Percentiles rank a stretch among this genome's conserved stretches.
phyloP scores from a whole-genome alignment of 2,329 filamentous ascomycete species.

The Aureobasidium vineae region DNA sequence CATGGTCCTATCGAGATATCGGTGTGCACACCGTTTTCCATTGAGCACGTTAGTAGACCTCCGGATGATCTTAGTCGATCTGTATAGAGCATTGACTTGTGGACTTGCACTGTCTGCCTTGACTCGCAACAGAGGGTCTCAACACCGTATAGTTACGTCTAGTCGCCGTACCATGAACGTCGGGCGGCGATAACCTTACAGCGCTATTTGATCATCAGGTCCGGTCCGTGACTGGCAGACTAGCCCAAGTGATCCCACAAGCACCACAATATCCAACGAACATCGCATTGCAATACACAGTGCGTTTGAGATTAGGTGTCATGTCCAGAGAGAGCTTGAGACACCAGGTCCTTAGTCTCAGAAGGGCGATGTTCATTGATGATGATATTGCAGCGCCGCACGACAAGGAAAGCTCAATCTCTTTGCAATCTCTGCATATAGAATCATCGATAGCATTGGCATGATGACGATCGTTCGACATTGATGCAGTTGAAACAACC shows the following conservation, averaged over 20 bases:
- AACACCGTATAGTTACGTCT: background rate
- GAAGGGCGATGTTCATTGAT: background rate
- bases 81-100: background rate
- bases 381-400: background rate
- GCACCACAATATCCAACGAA: background rate
- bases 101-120: background rate
- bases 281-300: background rate
- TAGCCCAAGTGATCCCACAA: background rate
- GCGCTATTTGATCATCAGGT: background rate
- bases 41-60: background rate
- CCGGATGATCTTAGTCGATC: slow-evolving; percentile 4
- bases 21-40: background rate
- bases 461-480: background rate
- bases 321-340: background rate
- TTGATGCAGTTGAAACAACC: background rate
- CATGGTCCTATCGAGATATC: background rate
- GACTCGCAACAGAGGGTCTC: background rate
- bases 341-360: background rate
- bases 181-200: background rate
- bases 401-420: background rate
- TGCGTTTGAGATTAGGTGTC: background rate
- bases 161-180: background rate
- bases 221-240: slow-evolving; percentile 1
- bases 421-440: background rate
- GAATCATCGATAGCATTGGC: background rate